phyloP scores from a whole-genome alignment of 257 asterid species.

The Leptodermis oblonga region DNA sequence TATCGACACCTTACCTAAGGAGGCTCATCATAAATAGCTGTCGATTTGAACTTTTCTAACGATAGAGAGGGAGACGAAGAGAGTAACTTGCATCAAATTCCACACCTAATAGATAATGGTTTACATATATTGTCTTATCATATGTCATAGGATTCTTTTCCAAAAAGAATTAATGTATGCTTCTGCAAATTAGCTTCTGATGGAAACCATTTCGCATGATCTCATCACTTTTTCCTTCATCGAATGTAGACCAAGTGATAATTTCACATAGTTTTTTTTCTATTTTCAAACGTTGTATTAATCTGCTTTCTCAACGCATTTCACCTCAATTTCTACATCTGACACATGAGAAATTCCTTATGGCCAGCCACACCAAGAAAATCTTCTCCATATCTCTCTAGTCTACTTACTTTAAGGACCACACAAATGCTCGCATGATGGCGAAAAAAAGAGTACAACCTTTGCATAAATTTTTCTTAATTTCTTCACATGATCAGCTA shows the following conservation, averaged over 20 bases:
- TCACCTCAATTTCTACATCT: background rate
- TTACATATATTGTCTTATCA: background rate
- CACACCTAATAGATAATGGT: background rate
- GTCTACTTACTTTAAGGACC: slow-evolving; percentile 24
- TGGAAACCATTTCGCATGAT: background rate
- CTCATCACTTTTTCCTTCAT: background rate
- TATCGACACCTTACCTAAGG: too few relatives aligned
- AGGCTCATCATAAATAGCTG: too few relatives aligned
- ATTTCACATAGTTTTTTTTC: background rate
- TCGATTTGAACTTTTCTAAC: too few relatives aligned
- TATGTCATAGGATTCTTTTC: background rate
- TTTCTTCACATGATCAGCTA: background rate
- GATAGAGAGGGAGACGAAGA: too few relatives aligned
- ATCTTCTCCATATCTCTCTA: slow-evolving; percentile 19
- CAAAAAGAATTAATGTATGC: background rate
- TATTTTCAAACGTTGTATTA: background rate
- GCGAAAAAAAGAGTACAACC: background rate
- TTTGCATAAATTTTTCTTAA: background rate
- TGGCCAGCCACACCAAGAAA: slow-evolving; percentile 23
- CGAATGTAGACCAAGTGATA: background rate
- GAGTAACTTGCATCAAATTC: too few relatives aligned
- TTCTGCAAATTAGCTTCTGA: background rate
- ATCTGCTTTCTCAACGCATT: slow-evolving; percentile 4
- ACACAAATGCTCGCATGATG: too few relatives aligned
- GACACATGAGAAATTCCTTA: slow-evolving; percentile 11